Evolutionary conservation across 2,329 filamentous ascomycete species (phyloP).

Genomic region (Fusarium sp.): DNA sequence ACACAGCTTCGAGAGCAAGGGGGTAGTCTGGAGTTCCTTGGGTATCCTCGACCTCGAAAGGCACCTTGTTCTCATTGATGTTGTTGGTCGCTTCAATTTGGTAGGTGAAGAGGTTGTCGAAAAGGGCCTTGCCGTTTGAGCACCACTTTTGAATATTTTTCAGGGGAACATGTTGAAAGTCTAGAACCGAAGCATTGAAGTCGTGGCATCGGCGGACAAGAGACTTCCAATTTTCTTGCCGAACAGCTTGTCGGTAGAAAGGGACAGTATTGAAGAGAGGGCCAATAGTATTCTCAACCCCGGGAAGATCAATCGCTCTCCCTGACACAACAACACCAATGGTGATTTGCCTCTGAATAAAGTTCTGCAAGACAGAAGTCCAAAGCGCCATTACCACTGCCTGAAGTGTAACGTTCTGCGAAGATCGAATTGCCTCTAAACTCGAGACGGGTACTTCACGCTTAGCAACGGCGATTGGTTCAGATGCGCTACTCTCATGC

Average conservation of each 20-base stretch:
- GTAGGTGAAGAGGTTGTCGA: conserved; percentile 87
- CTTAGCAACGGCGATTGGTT: conserved; percentile 6
- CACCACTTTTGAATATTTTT: conserved; percentile 86
- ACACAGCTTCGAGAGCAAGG: conserved; percentile 79
- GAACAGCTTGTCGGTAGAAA: conserved; percentile 65
- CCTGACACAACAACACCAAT: conserved; percentile 85
- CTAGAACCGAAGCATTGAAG: conserved; percentile 74
- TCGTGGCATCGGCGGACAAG: conserved; percentile 75
- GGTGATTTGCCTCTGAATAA: conserved; percentile 61
- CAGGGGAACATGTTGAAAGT: conserved; percentile 79
- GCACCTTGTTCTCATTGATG: conserved; percentile 44
- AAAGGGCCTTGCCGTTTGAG: conserved; percentile 70
- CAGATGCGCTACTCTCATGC: conserved; percentile 15
- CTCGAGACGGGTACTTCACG: conserved; percentile 53
- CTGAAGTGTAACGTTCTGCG: conserved; percentile 80
- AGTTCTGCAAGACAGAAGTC: conserved; percentile 70
- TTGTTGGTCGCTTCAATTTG: conserved; percentile 63
- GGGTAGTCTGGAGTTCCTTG: conserved; percentile 74
- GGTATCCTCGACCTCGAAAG: conserved; percentile 69
- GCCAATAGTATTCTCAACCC: conserved; percentile 76
- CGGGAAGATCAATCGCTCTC: conserved; percentile 75
- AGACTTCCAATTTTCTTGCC: conserved; percentile 66
- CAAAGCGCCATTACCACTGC: conserved; percentile 82
- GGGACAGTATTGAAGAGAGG: conserved; percentile 93
- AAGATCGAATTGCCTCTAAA: conserved; percentile 66